These are phyloP conservation scores for Hansfordia pulvinata DNA, from an alignment of 2,329 filamentous ascomycete genomes.

Conservation along the genomic window DNA sequence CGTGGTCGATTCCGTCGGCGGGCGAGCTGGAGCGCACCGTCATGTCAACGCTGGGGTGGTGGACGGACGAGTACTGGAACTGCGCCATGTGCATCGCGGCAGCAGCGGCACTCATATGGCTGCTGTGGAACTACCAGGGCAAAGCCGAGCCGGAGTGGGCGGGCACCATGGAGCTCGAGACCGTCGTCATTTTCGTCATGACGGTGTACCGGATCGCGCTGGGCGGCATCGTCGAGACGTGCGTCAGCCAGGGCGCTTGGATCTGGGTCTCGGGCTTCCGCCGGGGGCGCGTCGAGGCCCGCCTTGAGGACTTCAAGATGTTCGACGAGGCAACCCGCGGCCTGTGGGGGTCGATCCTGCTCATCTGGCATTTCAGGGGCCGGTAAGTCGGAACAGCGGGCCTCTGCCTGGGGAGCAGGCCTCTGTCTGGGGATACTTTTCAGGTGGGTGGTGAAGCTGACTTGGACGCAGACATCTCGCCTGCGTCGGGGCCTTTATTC, in stretches of 20 bases:
- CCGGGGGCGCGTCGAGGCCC: conserved; percentile 16
- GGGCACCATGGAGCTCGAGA: conserved; percentile 17
- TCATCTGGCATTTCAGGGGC: conserved; percentile 21
- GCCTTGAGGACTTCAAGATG: conserved; percentile 22
- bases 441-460: no score
- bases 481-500: conserved; percentile 22
- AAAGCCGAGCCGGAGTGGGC: conserved; percentile 15
- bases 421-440: no score
- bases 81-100: conserved; percentile 15
- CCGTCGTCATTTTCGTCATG: conserved; percentile 22
- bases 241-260: conserved; percentile 23
- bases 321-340: conserved; percentile 24
- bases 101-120: conserved; percentile 12
- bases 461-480: conserved; percentile 16
- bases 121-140: conserved; percentile 18
- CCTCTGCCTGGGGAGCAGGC: not conserved
- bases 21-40: conserved; percentile 10
- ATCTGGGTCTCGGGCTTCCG: conserved; percentile 23
- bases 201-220: conserved; percentile 21
- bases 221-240: conserved; percentile 19
- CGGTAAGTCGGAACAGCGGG: conserved; percentile 10
- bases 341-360: conserved; percentile 17
- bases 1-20: conserved; percentile 8
- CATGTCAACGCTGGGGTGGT: conserved; percentile 18
- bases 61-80: conserved; percentile 21